phyloP scores from a whole-genome alignment of 169 alveolate species.

The Babesia sp. region DNA sequence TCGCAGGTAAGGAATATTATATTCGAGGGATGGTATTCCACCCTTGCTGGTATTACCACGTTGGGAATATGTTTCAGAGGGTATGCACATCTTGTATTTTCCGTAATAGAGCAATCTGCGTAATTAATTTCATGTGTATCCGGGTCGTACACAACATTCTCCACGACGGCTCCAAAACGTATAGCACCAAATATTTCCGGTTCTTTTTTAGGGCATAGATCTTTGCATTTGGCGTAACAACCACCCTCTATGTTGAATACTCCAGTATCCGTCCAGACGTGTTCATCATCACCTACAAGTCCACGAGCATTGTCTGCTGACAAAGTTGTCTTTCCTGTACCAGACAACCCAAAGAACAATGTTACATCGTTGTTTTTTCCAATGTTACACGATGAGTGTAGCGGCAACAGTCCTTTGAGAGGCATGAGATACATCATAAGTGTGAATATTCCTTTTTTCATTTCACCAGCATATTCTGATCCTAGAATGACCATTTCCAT shows the following conservation, averaged over 20 bases:
- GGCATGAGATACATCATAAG: constrained; percentile 91
- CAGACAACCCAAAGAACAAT: constrained; percentile 94
- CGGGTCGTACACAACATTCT: constrained; percentile 87
- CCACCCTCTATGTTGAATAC: constrained; percentile 98
- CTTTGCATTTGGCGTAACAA: constrained; percentile 93
- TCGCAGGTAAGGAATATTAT: constrained; percentile 93
- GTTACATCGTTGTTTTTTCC: constrained; percentile 91
- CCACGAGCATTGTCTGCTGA: constrained; percentile 92
- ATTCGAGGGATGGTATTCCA: constrained; percentile 92
- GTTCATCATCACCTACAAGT: constrained; percentile 97
- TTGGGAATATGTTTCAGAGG: constrained; percentile 91
- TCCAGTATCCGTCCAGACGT: constrained; percentile 95
- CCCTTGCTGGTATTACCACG: constrained; percentile 90
- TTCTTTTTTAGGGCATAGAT: constrained; percentile 86
- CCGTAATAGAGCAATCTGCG: constrained; percentile 87
- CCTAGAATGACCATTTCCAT: constrained; percentile 93
- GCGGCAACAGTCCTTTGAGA: constrained; percentile 88
- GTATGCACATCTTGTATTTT: constrained; percentile 91
- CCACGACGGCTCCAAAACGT: constrained; percentile 87
- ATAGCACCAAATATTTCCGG: constrained; percentile 95
- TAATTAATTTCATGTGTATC: constrained; percentile 87
- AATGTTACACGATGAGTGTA: constrained; percentile 95
- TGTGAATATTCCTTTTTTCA: constrained; percentile 94
- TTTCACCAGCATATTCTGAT: constrained; percentile 96
- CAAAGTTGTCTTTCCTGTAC: constrained; percentile 97